phyloP scores from a whole-genome alignment of 179 eudicot species.

The Drosera spatulata region DNA sequence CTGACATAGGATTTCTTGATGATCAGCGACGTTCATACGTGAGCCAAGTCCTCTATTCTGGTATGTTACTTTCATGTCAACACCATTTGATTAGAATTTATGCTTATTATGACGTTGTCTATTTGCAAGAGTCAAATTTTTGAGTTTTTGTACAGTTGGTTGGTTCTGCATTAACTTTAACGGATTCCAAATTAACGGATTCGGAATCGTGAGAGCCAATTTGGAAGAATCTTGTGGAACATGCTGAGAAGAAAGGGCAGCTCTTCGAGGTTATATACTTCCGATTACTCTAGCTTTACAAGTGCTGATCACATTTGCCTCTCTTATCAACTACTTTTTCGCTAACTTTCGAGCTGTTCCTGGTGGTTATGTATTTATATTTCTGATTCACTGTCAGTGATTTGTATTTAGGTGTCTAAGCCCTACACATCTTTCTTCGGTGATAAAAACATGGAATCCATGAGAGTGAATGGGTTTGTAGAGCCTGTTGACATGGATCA shows the following conservation, averaged over 20 bases:
- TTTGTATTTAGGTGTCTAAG: too few relatives aligned
- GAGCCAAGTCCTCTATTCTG: conserved; percentile 85
- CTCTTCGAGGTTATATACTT: conserved; percentile 45
- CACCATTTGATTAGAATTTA: neutral
- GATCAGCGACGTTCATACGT: conserved; percentile 82
- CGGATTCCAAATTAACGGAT: conserved; percentile 51
- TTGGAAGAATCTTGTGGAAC: conserved; percentile 74
- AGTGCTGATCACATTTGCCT: too few relatives aligned
- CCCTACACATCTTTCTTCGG: too few relatives aligned
- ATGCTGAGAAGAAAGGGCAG: conserved; percentile 48
- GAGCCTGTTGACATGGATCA: too few relatives aligned
- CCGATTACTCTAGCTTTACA: neutral
- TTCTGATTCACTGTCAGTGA: too few relatives aligned
- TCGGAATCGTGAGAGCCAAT: conserved; percentile 8
- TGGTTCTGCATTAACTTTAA: conserved; percentile 77
- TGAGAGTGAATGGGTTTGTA: too few relatives aligned
- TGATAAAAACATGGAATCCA: too few relatives aligned
- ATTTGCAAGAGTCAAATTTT: neutral
- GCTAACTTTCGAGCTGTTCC: too few relatives aligned
- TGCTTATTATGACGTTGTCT: too few relatives aligned
- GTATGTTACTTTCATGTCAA: conserved; percentile 24
- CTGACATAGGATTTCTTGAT: conserved; percentile 69
- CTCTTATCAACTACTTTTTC: too few relatives aligned
- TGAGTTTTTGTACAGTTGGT: conserved; percentile 45
- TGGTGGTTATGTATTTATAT: too few relatives aligned